phyloP scores from a whole-genome alignment of 2,329 filamentous ascomycete species.

The Didymella lethalis region DNA sequence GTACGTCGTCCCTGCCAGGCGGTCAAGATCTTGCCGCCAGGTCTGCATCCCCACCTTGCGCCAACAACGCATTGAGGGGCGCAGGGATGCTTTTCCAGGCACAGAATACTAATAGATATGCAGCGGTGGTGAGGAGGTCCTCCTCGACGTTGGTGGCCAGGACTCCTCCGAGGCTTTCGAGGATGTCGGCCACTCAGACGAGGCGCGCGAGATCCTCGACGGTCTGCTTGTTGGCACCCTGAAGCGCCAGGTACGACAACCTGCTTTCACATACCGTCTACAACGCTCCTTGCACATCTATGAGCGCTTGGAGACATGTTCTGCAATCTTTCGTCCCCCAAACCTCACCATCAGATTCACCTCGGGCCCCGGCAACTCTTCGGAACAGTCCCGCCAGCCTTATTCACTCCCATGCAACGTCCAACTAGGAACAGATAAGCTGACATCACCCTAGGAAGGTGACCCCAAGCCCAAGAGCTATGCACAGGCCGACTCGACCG shows the following conservation, averaged over 20 bases:
- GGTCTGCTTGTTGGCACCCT: constrained; percentile 50
- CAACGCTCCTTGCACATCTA: neutral
- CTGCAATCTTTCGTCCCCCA: neutral
- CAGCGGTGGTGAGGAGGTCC: constrained; percentile 97
- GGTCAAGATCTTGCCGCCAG: neutral
- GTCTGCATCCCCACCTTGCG: neutral
- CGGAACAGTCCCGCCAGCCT: constrained; percentile 34
- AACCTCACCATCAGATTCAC: constrained; percentile 2
- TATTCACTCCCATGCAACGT: neutral
- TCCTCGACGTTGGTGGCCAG: constrained; percentile 94
- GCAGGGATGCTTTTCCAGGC: neutral
- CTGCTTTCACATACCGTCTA: neutral
- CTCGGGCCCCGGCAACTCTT: constrained; percentile 1
- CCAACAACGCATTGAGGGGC: neutral
- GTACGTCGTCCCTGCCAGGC: constrained; percentile 58
- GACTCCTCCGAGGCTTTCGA: constrained; percentile 98
- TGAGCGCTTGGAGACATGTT: neutral
- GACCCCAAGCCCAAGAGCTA: constrained; percentile 77
- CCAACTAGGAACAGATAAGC: neutral
- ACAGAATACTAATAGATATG: constrained; percentile 8
- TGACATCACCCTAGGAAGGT: constrained; percentile 62
- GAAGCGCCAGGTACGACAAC: constrained; percentile 47
- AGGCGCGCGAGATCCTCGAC: constrained; percentile 92
- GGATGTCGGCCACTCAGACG: constrained; percentile 98
- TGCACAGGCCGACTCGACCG: constrained; percentile 57